Evolutionary conservation across 192 early-diverging fungal species (phyloP), one percentile per base, ranked within the genome.

Genomic region (Lunasporangiospora selenospora): DNA sequence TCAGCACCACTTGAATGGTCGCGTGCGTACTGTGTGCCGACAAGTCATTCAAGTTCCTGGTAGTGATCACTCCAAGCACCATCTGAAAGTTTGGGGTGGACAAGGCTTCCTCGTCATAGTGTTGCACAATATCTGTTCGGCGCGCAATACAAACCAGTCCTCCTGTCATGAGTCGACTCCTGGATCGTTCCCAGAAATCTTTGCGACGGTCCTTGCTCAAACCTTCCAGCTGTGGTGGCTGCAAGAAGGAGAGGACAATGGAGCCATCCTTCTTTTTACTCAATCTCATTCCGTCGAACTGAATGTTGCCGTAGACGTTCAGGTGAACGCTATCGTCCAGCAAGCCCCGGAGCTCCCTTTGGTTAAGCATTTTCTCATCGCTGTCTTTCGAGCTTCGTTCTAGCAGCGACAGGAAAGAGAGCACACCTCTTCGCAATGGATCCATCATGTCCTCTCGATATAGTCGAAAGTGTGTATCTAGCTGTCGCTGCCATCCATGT

Each of bases 401-500:
- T 2, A 80, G 56, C 10, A 44, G 48, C 0, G 31, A 11, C 2
- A 86, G 19, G 56, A 86, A 86, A 27, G 58, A 55, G n/a, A 29
- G 37, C 11, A 88, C 54, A 2, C 85, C 80, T 6, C 39, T 49
- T 0, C 79, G 57, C 1, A 88, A 16, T 33, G 84, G 45, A 13
- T 60, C 53, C 30, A 87, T 47, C 62, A 86, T 67, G 26, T 89
- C 87, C 42, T 89, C 86, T 13, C 87, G 58, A 11, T 86, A 65
- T 4, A 89, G 57, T 1, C 85, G 83, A 50, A 87, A 89, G 42
- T 88, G 82, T 6, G 64, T 77, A 56, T 89, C 86, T 9, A 87
- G 19, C 26, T 82, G 76, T 5, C 83, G 77, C 9, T 59, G 73
- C 37, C 75, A 54, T 2, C 85, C 87, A 26, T 34, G 34, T 2